Evolutionary conservation across 805 yeast species (phyloP), one percentile per base, ranked within the genome.

Genomic region (Tetrapisispora taiwanensis): DNA sequence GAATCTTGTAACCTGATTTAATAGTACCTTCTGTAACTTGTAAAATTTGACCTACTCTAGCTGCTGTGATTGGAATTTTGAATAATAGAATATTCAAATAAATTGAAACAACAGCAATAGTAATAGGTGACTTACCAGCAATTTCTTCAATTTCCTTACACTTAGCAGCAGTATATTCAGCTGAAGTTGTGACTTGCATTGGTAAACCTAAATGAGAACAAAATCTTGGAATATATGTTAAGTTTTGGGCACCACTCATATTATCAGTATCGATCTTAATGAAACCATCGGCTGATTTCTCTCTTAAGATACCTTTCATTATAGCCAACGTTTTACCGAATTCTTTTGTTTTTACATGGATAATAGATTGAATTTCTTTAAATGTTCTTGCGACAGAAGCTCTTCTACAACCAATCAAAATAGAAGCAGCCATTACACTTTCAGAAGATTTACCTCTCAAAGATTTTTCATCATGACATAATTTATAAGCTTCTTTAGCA

Each of bases 1-100:
- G 69, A 36, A 81, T 80, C 62, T 84, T 84, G 61, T 87, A 92
- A 36, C 92, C 81, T 1, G 96, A 85, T 63, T 92, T 87, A 55
- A 92, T 89, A 1, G 98, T 92, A 52, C 97, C 97, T 60, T 92
- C 98, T 56, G 95, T 84, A 17, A 92, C 97, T 53, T 96, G 97
- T 15, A 96, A 78, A 54, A 84, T 84, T 53, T 87, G 95, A 12
- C 95, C 85, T 45, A 92, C 90, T 56, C 78, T 83, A 1, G 82
- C 67, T 0, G 95, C 89, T 3, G 84, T 71, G 31, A 86, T 70
- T 42, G 79, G 83, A 30, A 81, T 80, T 37, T 84, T 84, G 61
- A 89, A 89, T n/a, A 92, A 68, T n/a, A 85, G 69, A 4, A 90
- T 84, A 7, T 95, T 85, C 84, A 92, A 81, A 66, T 90, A 92